Conservation (phyloP, 768 basidiomycete genomes). For the Clavulina sp. region DNA sequence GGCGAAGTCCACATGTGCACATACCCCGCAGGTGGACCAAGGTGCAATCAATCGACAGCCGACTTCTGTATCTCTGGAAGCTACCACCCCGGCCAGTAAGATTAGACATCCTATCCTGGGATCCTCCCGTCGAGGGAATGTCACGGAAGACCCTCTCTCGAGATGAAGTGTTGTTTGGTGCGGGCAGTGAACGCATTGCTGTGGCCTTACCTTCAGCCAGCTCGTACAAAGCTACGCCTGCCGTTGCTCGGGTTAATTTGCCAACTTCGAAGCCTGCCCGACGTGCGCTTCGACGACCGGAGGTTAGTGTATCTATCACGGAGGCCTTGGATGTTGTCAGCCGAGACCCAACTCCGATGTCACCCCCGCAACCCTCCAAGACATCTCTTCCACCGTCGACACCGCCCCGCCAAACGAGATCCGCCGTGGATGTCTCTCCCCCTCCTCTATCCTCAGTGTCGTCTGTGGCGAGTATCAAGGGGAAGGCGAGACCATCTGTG, state of each 20-base stretch:
- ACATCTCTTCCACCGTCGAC: constrained; percentile 1
- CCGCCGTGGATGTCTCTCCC: constrained; percentile 4
- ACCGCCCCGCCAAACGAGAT: no score
- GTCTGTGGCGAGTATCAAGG: not conserved
- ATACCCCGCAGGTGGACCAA: not conserved
- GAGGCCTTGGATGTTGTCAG: constrained; percentile 33
- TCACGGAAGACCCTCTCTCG: constrained; percentile 39
- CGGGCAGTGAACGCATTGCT: not conserved
- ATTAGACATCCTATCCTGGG: constrained; percentile 52
- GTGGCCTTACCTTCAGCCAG: not conserved
- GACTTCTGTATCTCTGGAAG: constrained; percentile 29
- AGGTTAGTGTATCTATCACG: not conserved
- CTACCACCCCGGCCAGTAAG: constrained; percentile 24
- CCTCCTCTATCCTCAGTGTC: not conserved
- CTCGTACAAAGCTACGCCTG: not conserved
- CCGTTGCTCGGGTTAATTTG: not conserved
- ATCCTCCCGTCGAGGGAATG: constrained; percentile 53
- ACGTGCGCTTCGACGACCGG: not conserved
- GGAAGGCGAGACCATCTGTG: constrained; percentile 7
- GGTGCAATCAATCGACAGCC: not conserved
- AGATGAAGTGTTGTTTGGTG: constrained; percentile 30
- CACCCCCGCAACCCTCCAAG: constrained; percentile 8
- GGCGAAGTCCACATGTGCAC: not conserved
- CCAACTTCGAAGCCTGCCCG: not conserved
- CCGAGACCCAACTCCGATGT: constrained; percentile 48